phyloP scores from a whole-genome alignment of 768 basidiomycete genomes.

The Mycena polygramma region DNA sequence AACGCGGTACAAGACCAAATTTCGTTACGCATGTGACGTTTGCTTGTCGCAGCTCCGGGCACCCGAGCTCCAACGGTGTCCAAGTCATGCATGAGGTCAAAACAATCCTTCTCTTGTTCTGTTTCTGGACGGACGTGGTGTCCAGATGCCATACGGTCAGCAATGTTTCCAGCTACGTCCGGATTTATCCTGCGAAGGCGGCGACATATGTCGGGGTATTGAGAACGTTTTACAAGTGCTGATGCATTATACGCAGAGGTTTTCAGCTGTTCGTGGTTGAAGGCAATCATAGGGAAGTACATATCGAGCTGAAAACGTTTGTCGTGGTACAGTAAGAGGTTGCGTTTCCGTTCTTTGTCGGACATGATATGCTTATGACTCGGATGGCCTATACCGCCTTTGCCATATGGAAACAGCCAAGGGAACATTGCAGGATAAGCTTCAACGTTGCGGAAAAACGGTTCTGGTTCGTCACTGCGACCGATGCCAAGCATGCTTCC shows the following conservation, averaged over 20 bases:
- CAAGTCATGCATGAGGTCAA: conserved; percentile 48
- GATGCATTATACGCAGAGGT: conserved; percentile 41
- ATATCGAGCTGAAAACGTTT: conserved; percentile 15
- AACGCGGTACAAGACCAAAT: conserved; percentile 19
- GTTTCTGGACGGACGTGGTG: conserved; percentile 39
- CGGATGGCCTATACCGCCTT: too few relatives aligned
- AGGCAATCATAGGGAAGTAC: too few relatives aligned
- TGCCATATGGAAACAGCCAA: conserved; percentile 55
- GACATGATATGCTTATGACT: conserved; percentile 16
- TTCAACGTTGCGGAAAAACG: conserved; percentile 45
- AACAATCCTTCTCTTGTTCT: conserved; percentile 50
- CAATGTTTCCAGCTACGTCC: conserved; percentile 36
- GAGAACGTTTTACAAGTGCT: conserved; percentile 43
- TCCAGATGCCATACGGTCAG: conserved; percentile 40
- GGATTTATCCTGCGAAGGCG: conserved; percentile 41
- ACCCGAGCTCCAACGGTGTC: too few relatives aligned
- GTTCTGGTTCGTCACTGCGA: background rate
- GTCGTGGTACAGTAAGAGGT: background rate
- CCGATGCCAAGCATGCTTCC: background rate
- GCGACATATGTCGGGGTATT: conserved; percentile 43
- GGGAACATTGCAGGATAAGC: conserved; percentile 55
- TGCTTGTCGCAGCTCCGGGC: conserved; percentile 39
- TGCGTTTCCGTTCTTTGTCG: background rate
- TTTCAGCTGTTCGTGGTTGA: too few relatives aligned
- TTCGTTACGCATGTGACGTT: conserved; percentile 23